A percentile compares a stretch with the other conserved stretches of the same genome.
phyloP scores from a whole-genome alignment of 164 flowering plant genomes.

The Vitis vinifera region DNA sequence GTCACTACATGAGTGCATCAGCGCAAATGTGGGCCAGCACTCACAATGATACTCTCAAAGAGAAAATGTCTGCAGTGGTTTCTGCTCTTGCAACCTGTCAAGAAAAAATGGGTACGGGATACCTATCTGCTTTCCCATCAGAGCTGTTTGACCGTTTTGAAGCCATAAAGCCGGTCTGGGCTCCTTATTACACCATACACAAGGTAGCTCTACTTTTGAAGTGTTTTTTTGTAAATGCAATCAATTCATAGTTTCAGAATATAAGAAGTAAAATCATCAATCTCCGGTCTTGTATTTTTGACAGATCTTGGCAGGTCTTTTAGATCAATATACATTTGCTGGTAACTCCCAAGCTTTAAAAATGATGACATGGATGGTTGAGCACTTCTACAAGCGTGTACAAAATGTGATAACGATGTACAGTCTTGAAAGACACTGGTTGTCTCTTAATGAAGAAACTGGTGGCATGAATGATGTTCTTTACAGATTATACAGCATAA shows the following conservation, averaged over 20 bases:
- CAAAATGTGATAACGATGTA: slow-evolving; percentile 64
- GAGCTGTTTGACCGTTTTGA: slow-evolving; percentile 84
- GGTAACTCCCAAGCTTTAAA: slow-evolving; percentile 63
- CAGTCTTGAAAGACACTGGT: slow-evolving; percentile 66
- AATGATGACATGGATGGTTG: slow-evolving; percentile 78
- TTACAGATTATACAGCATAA: slow-evolving; percentile 63
- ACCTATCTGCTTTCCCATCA: slow-evolving; percentile 91
- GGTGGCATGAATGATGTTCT: slow-evolving; percentile 99
- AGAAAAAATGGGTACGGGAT: slow-evolving; percentile 70
- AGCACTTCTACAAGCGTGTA: slow-evolving; percentile 81
- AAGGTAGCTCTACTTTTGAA: slow-evolving; percentile 46
- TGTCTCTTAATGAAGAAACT: slow-evolving; percentile 79
- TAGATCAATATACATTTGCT: slow-evolving; percentile 81
- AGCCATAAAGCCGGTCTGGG: slow-evolving; percentile 84
- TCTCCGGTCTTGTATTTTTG: no score
- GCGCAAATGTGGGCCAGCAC: slow-evolving; percentile 97
- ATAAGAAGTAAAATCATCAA: no score
- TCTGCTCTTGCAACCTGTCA: slow-evolving; percentile 72
- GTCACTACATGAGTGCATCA: slow-evolving; percentile 90
- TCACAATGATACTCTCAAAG: slow-evolving; percentile 53
- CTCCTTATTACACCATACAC: slow-evolving; percentile 97
- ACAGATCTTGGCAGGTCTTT: slow-evolving; percentile 89
- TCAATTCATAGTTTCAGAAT: no score
- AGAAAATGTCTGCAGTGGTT: slow-evolving; percentile 70
- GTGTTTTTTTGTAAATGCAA: no score